Conservation (phyloP, 805 yeast species). For the Kazachstania bromeliacearum region DNA sequence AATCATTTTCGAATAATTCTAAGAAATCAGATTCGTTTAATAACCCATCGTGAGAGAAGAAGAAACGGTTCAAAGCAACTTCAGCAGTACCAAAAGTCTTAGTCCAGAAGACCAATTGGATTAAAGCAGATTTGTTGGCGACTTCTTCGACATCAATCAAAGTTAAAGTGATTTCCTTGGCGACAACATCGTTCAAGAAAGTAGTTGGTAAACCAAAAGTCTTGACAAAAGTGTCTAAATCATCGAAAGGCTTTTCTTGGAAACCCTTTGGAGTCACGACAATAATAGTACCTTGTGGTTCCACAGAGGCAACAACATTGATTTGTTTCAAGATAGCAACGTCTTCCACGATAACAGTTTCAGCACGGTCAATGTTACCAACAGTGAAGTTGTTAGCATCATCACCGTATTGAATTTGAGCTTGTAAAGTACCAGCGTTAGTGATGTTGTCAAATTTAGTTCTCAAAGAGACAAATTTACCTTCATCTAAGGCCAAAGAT, state of each 20-base stretch:
- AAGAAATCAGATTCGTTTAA: background rate
- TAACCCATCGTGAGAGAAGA: background rate
- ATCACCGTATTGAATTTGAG: slow-evolving; percentile 40
- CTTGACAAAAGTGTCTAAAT: slow-evolving; percentile 38
- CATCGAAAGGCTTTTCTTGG: slow-evolving; percentile 24
- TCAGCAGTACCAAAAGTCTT: too few relatives aligned
- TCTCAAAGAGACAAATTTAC: slow-evolving; percentile 44
- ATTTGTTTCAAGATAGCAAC: slow-evolving; percentile 42
- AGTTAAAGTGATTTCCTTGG: slow-evolving; percentile 43
- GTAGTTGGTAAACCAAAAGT: slow-evolving; percentile 39
- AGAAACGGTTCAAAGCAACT: too few relatives aligned
- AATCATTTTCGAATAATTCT: background rate
- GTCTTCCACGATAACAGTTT: slow-evolving; percentile 56
- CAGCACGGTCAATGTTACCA: slow-evolving; percentile 45
- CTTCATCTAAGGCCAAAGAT: slow-evolving; percentile 54
- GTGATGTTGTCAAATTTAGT: slow-evolving; percentile 62
- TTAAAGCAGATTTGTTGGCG: background rate
- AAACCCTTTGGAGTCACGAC: slow-evolving; percentile 29
- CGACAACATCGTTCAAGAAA: slow-evolving; percentile 44
- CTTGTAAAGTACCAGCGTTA: slow-evolving; percentile 67
- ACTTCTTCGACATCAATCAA: slow-evolving; percentile 44
- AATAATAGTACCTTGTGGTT: slow-evolving; percentile 46
- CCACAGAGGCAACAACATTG: slow-evolving; percentile 55
- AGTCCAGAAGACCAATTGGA: slow-evolving; percentile 2
- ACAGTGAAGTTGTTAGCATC: slow-evolving; percentile 7